Base-by-base conservation (phyloP, 2,329 filamentous ascomycete genomes). In the Aspergillus thermomutatus region DNA sequence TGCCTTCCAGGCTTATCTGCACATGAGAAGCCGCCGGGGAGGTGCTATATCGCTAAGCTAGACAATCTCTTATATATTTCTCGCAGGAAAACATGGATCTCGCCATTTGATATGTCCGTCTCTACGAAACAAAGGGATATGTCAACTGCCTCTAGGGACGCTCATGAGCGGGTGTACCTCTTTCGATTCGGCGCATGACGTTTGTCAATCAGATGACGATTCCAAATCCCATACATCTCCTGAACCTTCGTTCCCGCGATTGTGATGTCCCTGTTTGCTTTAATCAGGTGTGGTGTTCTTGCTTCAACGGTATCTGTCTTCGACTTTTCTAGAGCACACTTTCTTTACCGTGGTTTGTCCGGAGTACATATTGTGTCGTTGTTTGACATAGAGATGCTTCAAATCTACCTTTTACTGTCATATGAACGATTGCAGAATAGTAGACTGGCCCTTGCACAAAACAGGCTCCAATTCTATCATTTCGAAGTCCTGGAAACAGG, bases 1-100 rank as follows among this genome's bases (percentile, higher is more conserved):
- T 77, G 90, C 88, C 56, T 85, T 92, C 64, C 93, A 97, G 75
- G 93, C 92, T 61, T 85, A 89, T 70, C 83, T 97, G 60, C 92
- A 97, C 76, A 78, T 91, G 67, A 87, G 91, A 75, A 88, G 92
- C 75, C 91, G 86, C 76, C 83, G 90, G 75, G 83, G 89, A 72
- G 92, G 92, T 62, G 89, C 91, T 60, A 96, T 96, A 77, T 86
- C 89, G 58, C 80, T 96, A 72, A 82, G 79, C 66, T 85, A 71
- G 57, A 46, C 52, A 43, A 59, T 52, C 50, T 52, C 50, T 56
- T 59, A 45, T 60, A 48, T 27, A 60, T 62, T 56, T 56, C 56
- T 63, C 55, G 60, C 55, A 25, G 7, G 55, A 26, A 56, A 50
- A 54, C 55, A 55, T 52, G 58, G 53, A 50, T 58, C 59, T 45